Conservation (phyloP, 225 moss, liverwort and hornwort genomes). For the Anthoceros angustus region DNA sequence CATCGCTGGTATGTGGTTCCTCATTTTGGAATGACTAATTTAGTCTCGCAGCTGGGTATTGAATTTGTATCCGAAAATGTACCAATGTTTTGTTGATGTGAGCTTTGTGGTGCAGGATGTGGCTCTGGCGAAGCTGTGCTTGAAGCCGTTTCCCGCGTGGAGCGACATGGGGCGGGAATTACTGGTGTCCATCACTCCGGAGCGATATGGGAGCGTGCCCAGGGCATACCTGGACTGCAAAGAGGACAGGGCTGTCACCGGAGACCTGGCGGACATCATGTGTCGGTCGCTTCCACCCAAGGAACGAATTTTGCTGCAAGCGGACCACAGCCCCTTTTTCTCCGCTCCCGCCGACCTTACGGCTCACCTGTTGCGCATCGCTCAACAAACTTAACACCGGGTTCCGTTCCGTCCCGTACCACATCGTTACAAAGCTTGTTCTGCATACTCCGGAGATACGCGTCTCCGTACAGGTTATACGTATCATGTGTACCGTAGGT, state of each 20-base stretch:
- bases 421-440: no score
- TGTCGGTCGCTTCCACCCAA: conserved; percentile 2
- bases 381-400: no score
- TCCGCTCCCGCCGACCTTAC: conserved; percentile 22
- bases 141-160: conserved; percentile 21
- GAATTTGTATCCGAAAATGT: background rate
- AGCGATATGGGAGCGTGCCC: conserved; percentile 22
- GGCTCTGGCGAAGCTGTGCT: conserved; percentile 24
- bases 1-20: background rate
- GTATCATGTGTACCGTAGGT: no score
- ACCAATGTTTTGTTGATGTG: background rate
- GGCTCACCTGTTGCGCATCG: conserved; percentile 21
- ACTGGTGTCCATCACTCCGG: conserved; percentile 17
- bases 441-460: no score
- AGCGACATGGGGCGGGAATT: background rate
- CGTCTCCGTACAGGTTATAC: no score
- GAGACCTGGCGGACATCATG: conserved; percentile 17
- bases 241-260: conserved; percentile 16
- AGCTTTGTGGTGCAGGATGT: conserved; percentile 18
- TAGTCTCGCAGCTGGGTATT: background rate
- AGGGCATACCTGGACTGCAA: conserved; percentile 28
- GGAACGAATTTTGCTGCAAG: conserved; percentile 16
- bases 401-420: no score
- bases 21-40: background rate
- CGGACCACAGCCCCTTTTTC: conserved; percentile 41